phyloP scores from a whole-genome alignment of 306 rosid species.

The Corylus americana region DNA sequence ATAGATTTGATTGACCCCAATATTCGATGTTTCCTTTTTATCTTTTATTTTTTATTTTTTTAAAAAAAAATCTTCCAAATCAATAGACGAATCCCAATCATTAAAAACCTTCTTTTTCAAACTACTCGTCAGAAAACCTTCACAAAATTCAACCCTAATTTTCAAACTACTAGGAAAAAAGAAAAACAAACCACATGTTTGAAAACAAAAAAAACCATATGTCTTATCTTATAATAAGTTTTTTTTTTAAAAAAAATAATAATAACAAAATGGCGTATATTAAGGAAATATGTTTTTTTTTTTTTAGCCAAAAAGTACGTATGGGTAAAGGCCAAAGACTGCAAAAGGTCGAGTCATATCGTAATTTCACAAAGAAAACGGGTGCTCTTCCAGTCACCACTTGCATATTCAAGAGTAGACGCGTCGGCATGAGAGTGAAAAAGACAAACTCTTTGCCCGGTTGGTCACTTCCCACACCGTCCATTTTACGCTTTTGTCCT shows the following conservation, averaged over 20 bases:
- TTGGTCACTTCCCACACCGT: neutral
- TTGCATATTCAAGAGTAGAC: constrained; percentile 41
- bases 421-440: constrained; percentile 58
- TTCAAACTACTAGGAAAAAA: no score
- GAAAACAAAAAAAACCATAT: no score
- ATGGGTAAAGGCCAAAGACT: neutral
- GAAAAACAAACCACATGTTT: no score
- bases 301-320: neutral
- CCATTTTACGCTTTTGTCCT: constrained; percentile 22
- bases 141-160: no score
- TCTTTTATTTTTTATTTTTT: no score
- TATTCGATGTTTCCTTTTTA: no score
- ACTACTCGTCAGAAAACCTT: no score
- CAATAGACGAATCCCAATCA: no score
- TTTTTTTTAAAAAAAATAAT: no score
- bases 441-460: constrained; percentile 36
- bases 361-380: constrained; percentile 41
- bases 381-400: constrained; percentile 28
- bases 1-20: no score
- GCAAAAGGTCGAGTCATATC: constrained; percentile 9
- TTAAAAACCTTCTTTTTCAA: no score
- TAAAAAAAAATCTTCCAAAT: no score
- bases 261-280: neutral
- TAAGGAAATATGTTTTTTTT: neutral
- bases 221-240: neutral